Percentiles rank a stretch among this genome's conserved stretches.
Conservation (phyloP, 805 yeast genomes). For the Cyberlindnera xishuangbannaensis region DNA sequence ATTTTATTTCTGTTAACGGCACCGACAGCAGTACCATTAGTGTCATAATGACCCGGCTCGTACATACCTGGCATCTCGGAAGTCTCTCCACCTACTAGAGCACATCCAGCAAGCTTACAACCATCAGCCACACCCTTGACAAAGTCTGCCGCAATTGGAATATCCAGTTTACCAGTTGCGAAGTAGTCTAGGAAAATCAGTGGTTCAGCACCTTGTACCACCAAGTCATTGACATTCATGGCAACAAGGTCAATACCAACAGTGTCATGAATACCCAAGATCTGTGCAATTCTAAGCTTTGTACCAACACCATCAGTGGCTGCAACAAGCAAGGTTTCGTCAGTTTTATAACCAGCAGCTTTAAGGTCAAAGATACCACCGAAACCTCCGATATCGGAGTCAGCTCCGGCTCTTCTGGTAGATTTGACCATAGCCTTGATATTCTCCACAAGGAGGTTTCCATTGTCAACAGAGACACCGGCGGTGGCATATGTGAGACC, state of each 20-base stretch:
- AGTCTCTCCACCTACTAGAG: constrained; percentile 98
- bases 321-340: constrained; percentile 80
- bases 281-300: constrained; percentile 90
- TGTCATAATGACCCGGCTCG: constrained; percentile 91
- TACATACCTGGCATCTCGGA: constrained; percentile 99
- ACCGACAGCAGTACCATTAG: constrained; percentile 98
- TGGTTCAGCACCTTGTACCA: constrained; percentile 99
- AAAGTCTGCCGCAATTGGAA: constrained; percentile 76
- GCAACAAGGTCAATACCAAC: constrained; percentile 99
- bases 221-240: constrained; percentile 96
- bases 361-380: constrained; percentile 94
- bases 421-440: constrained; percentile 88
- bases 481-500: constrained; percentile 87
- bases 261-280: constrained; percentile 83
- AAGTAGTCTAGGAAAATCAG: constrained; percentile 91
- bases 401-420: constrained; percentile 93
- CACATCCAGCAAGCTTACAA: constrained; percentile 92
- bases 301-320: constrained; percentile 99
- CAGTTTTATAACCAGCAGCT: constrained; percentile 69
- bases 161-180: constrained; percentile 90
- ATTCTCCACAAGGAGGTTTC: constrained; percentile 82
- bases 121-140: constrained; percentile 97
- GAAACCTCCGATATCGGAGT: constrained; percentile 97
- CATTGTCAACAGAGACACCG: constrained; percentile 97
- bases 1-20: constrained; percentile 76